Base-by-base conservation (phyloP, 129 eudicot species). In the Cynara cardunculus region DNA sequence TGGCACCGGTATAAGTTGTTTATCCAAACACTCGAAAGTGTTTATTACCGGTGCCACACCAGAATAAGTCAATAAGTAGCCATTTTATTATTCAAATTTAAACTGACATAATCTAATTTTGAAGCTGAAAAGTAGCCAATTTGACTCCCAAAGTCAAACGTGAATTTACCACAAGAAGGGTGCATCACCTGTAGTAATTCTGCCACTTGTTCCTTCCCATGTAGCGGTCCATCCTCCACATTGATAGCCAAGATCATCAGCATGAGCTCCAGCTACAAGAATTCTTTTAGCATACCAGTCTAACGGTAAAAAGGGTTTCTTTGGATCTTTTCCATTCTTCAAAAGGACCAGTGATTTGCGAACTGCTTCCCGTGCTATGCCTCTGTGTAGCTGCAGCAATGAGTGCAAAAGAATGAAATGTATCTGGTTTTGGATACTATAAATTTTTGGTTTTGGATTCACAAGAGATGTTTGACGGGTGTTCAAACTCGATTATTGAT, bases 321-420 rank as follows among this genome's bases (percentile, higher is more conserved):
- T 69, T 53, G 73, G 67, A 14, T 74, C 84, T 35, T 84, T 84
- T 26, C 87, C 87, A 37, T 84, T 84, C 22, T 74, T 84, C 80
- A 84, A 74, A 44, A 84, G 49, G 13, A 84, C 85, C 78, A 82
- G 7, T 30, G 74, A 69, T 32, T 31, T 83, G 70, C 77, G 74
- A 26, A 90, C 97, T 67, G 97, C 97, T 90, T 90, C 97, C 25
- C 95, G 91, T 64, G 95, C 97, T 71, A 92, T 73, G 64, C 90
- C 93, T 70, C 97, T 83, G 27, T 92, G 97, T 76, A 34, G 31
- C 97, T 92, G 91, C 62, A 78, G 79, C 31, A 70, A 66, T 27
- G 32, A 44, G 67, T 19, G 10, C 31, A 0, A 69, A 25, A 25
- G 9, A 8, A 9, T 25, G 21, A 74, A 46, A 61, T n/a, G 25